Conservation (phyloP, 306 rosid species). For the Prunus padus region DNA sequence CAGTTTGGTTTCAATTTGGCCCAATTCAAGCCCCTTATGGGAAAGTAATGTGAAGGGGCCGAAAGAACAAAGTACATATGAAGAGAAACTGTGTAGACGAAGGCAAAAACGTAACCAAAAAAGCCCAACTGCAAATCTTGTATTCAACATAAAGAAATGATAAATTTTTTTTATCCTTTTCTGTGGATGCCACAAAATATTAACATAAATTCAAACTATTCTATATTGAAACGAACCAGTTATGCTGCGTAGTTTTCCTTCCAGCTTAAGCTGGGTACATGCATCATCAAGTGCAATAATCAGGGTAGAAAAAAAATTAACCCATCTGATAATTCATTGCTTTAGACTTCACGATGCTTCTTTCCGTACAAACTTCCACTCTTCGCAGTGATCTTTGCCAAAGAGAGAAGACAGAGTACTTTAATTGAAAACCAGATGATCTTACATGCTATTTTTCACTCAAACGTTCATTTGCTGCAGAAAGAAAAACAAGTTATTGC, state of each 20-base stretch:
- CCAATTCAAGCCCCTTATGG: too few relatives aligned
- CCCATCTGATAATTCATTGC: conserved; percentile 1
- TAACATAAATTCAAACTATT: too few relatives aligned
- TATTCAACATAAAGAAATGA: too few relatives aligned
- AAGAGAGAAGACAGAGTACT: conserved; percentile 2
- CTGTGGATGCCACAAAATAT: too few relatives aligned
- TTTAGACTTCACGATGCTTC: not conserved
- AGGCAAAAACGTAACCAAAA: too few relatives aligned
- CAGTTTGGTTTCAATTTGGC: too few relatives aligned
- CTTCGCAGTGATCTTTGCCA: conserved; percentile 11
- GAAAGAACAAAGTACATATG: too few relatives aligned
- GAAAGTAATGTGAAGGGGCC: too few relatives aligned
- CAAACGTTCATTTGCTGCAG: conserved; percentile 42
- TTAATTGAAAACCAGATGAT: conserved; percentile 15
- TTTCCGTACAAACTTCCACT: not conserved
- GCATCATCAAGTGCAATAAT: not conserved
- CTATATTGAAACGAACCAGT: too few relatives aligned
- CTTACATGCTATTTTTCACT: conserved; percentile 23
- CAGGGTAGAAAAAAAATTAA: not conserved
- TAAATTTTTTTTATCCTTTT: too few relatives aligned
- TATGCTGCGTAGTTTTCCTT: not conserved
- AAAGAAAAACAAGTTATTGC: conserved; percentile 17
- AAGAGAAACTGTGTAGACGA: too few relatives aligned
- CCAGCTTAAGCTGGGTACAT: conserved; percentile 2
- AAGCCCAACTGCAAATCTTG: too few relatives aligned